phyloP scores from a whole-genome alignment of 2,329 filamentous ascomycete species.

The Fusarium stilboides region DNA sequence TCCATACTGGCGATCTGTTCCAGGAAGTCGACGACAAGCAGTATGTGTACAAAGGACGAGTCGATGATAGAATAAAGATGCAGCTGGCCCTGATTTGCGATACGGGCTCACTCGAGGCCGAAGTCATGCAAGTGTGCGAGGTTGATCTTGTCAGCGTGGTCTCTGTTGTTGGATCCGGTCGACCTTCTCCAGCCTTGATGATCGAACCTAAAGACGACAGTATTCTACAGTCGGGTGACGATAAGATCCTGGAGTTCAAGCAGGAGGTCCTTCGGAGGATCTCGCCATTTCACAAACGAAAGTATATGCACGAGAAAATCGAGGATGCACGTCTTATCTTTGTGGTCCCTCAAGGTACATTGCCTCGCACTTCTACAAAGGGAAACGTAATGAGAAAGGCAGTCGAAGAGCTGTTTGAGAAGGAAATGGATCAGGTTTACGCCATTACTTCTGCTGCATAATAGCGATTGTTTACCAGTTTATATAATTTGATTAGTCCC shows the following conservation, averaged over 20 bases:
- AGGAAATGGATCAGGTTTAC: not conserved
- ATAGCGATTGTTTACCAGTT: no score
- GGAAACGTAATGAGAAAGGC: slow-evolving; percentile 15
- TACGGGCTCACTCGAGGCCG: slow-evolving; percentile 7
- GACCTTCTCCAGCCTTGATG: slow-evolving; percentile 6
- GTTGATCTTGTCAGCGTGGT: slow-evolving; percentile 1
- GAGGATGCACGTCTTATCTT: not conserved
- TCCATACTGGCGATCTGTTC: slow-evolving; percentile 18
- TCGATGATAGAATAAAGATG: slow-evolving; percentile 28
- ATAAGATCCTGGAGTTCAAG: not conserved
- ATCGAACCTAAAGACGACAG: slow-evolving; percentile 4
- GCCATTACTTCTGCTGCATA: rapidly evolving
- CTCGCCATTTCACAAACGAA: not conserved
- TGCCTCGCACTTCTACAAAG: slow-evolving; percentile 7
- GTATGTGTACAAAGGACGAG: slow-evolving; percentile 11
- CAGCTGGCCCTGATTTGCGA: not conserved
- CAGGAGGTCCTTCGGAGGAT: not conserved
- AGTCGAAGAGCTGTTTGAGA: not conserved
- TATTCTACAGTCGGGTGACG: rapidly evolving
- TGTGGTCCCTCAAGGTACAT: not conserved
- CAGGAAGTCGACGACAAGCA: not conserved
- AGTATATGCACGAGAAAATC: slow-evolving; percentile 15
- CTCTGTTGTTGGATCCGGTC: slow-evolving; percentile 13
- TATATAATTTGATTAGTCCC: no score
- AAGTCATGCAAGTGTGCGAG: slow-evolving; percentile 17